Base-by-base conservation (phyloP, 2,329 filamentous ascomycete genomes). In the Epichloe typhina region DNA sequence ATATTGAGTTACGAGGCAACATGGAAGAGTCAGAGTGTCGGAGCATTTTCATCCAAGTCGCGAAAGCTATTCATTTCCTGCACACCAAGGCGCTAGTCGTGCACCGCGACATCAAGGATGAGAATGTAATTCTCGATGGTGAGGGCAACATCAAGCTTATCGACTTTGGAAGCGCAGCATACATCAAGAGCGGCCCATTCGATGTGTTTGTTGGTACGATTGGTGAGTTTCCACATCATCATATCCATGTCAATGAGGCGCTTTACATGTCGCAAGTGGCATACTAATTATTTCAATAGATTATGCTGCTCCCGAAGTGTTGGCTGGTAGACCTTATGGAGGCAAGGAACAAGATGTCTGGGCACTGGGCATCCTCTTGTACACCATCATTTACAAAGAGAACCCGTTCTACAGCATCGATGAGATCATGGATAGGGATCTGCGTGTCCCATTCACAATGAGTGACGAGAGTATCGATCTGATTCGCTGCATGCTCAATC, bases 341-440 rank as follows among this genome's bases (percentile, higher is more conserved):
- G 93, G 93, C 62, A 95, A 94, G 68, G 91, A 95, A 66, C 93
- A 98, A 72, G 93, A 98, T 63, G 89, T 98, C 33, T 98, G 93
- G 93, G 93, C 93, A 1, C 77, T 98, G 15, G 93, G 93, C 23
- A 97, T 98, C 61, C 77, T 98, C 26, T 80, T 98, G 13, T 98
- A 98, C 72, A 98, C 93, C 31, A 96, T 98, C 62, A 86, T 97
- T 62, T 98, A 98, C 77, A 98, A 97, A 71, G 93, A 98, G 70
- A 98, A 98, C 63, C 91, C 93, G 0, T 98, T 96, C 68, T 97
- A 97, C 76, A 94, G 86, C 68, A 93, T 97, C 61, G 93, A 98
- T 66, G 93, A 98, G 73, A 98, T 98, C 62, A 94, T 97, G 80
- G 93, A 98, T 65, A 90, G 91, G 62, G 91, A 96, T 59, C 73